A percentile compares a stretch with the other conserved stretches of the same genome.
Conservation (phyloP, 352 stramenopile species). For the Phytopythium helicoides region DNA sequence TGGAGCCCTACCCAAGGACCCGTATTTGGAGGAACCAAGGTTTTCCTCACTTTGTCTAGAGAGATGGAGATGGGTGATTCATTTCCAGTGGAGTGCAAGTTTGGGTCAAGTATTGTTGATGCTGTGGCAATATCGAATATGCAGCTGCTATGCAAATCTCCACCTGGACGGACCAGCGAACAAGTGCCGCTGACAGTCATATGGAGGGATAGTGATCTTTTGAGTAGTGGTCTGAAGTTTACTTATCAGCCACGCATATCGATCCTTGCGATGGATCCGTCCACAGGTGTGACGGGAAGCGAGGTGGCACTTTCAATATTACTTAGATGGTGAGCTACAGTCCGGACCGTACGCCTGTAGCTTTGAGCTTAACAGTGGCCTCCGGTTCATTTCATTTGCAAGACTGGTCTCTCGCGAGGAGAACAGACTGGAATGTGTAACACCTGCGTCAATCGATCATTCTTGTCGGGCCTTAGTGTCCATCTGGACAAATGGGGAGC, state of each 20-base stretch:
- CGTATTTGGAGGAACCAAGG: slow-evolving; percentile 19
- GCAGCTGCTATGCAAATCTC: slow-evolving; percentile 20
- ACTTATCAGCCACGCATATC: slow-evolving; percentile 19
- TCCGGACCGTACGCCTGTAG: slow-evolving; percentile 19
- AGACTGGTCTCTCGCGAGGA: slow-evolving; percentile 4
- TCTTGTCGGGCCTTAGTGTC: slow-evolving; percentile 16
- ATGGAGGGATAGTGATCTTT: slow-evolving; percentile 21
- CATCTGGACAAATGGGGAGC: slow-evolving; percentile 32
- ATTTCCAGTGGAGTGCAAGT: slow-evolving; percentile 17
- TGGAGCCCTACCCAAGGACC: slow-evolving; percentile 18
- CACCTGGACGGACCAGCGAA: slow-evolving; percentile 8
- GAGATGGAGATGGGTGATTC: slow-evolving; percentile 7
- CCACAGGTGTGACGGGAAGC: slow-evolving; percentile 12
- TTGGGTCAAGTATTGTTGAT: slow-evolving; percentile 18
- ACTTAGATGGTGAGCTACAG: slow-evolving; percentile 13
- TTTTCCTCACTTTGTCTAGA: slow-evolving; percentile 22
- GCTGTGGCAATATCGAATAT: slow-evolving; percentile 5
- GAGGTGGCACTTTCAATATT: slow-evolving; percentile 16
- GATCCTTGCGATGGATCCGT: slow-evolving; percentile 26
- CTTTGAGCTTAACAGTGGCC: slow-evolving; percentile 15
- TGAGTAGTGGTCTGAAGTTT: slow-evolving; percentile 13
- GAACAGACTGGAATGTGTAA: slow-evolving; percentile 4
- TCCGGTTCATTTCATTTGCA: slow-evolving; percentile 12
- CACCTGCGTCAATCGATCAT: neutral
- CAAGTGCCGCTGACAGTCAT: slow-evolving; percentile 15